Evolutionary conservation across 768 basidiomycete species (phyloP).

Genomic region (Amanita rubescens): DNA sequence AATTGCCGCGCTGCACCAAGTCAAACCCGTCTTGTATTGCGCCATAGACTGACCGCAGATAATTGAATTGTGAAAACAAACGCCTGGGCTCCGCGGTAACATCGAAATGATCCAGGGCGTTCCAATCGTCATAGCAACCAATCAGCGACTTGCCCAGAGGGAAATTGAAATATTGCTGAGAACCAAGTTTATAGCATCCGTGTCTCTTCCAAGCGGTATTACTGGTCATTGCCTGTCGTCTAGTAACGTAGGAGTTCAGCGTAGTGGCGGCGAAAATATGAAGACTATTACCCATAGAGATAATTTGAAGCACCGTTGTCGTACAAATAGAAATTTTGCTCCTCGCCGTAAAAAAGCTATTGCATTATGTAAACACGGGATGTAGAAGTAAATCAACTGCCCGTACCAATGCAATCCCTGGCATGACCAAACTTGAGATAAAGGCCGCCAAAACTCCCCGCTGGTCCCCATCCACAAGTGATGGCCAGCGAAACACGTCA

Average conservation of each 20-base stretch:
- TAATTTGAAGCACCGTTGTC: constrained; percentile 91
- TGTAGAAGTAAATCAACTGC: background rate
- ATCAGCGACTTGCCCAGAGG: constrained; percentile 70
- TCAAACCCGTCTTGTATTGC: constrained; percentile 83
- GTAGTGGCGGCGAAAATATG: background rate
- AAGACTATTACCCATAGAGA: constrained; percentile 61
- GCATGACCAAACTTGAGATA: constrained; percentile 74
- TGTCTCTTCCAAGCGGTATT: constrained; percentile 88
- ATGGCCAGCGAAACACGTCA: constrained; percentile 92
- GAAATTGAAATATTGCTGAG: constrained; percentile 92
- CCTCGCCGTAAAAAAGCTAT: constrained; percentile 84
- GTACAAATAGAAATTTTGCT: constrained; percentile 82
- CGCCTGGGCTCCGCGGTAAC: constrained; percentile 76
- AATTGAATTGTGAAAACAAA: constrained; percentile 63
- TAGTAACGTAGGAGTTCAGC: constrained; percentile 19
- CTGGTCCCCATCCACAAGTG: constrained; percentile 77
- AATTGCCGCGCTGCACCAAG: constrained; percentile 78
- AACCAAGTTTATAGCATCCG: constrained; percentile 87
- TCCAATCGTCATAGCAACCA: constrained; percentile 88
- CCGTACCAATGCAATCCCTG: constrained; percentile 73
- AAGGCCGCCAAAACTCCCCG: constrained; percentile 72
- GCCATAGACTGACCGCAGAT: constrained; percentile 60
- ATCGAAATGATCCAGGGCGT: constrained; percentile 91
- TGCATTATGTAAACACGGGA: constrained; percentile 4
- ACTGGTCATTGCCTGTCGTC: constrained; percentile 88